Evolutionary conservation across 179 eudicot species (phyloP), one percentile per base, ranked within the genome.

Genomic region (Heliamphora pulchella): DNA sequence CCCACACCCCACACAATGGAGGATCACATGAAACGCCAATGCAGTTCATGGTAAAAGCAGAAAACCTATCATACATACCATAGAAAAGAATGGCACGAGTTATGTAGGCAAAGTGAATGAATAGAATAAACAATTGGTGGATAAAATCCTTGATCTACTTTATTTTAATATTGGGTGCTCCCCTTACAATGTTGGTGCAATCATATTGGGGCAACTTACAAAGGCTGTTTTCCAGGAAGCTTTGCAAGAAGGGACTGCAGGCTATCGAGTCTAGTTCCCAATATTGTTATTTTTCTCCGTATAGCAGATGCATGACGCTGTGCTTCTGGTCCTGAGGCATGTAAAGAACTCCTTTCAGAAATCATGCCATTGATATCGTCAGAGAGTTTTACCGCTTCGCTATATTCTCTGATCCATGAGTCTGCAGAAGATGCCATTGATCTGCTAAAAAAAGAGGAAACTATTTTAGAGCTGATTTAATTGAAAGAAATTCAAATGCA

Each of bases 201-300:
- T 66, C 17, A 11, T 43, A 31, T 43, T 50, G 71, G 3, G 39
- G 74, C 66, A 2, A 79, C 97, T 91, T 86, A 93, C 98, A 95
- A 80, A 48, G 91, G 84, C 69, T 88, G 90, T 81, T 85, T 91
- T 80, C 89, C 89, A 81, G 97, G 97, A 85, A 88, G 89, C 89
- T 88, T 91, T 18, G 90, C 71, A 78, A 91, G 81, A 82, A 91
- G 84, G 79, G 97, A 85, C 77, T 92, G 92, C 78, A 93, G 83
- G 83, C 94, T 92, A 81, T 92, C 98, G 62, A 95, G 90, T 83
- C 93, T 93, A 75, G 96, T 91, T 72, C 96, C 97, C 84, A 95
- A 80, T 81, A 95, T 93, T 39, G 98, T 95, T 72, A 92, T 92
- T 83, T 95, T 95, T 80, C 98, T 85, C 67, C 98, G 80, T 71